Conservation (phyloP, 2,329 filamentous ascomycete genomes). For the Metarhizium guizhouense region DNA sequence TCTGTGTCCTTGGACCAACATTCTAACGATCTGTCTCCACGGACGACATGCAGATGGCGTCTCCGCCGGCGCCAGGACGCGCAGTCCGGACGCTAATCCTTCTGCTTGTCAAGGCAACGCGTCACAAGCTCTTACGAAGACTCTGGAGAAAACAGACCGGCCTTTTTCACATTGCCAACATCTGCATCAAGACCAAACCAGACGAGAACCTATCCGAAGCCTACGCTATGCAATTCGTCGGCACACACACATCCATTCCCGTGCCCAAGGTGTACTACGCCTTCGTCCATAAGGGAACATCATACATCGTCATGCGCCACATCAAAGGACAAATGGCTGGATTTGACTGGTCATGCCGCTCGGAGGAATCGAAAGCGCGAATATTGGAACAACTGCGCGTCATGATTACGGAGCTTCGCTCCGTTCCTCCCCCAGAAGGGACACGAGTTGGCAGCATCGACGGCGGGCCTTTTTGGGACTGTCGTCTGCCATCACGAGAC, state of each 20-base stretch:
- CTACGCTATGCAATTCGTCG: background rate
- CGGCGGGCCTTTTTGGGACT: background rate
- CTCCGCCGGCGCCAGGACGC: no score
- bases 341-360: background rate
- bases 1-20: no score
- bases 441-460: background rate
- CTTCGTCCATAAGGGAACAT: background rate
- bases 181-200: background rate
- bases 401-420: background rate
- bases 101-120: no score
- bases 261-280: background rate
- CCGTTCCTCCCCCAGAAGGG: background rate
- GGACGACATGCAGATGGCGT: no score
- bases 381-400: background rate
- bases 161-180: background rate
- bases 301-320: background rate
- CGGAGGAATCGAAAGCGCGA: background rate
- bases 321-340: background rate
- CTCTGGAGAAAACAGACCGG: no score
- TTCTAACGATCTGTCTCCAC: no score
- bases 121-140: no score
- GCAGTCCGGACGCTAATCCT: no score
- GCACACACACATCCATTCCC: background rate
- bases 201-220: background rate
- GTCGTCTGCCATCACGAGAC: background rate